Conservation (phyloP, 139 green algal species). For the Haematococcus sp. region DNA sequence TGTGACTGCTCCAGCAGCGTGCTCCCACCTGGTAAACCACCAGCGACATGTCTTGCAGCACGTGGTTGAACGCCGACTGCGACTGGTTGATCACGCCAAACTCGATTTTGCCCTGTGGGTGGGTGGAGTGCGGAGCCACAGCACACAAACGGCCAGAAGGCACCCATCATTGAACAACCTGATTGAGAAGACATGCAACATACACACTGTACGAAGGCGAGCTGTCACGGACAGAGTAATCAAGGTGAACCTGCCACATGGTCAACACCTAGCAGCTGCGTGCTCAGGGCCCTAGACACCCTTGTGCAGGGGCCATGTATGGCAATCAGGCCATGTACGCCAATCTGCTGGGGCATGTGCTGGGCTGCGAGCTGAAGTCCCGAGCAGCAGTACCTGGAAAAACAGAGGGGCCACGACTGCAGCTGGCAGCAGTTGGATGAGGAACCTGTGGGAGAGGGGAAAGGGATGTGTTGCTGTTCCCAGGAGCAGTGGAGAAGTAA, state of each 20-base stretch:
- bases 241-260: too few relatives aligned
- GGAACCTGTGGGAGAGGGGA: slow-evolving; percentile 85
- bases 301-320: too few relatives aligned
- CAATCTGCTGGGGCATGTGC: too few relatives aligned
- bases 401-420: slow-evolving; percentile 97
- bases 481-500: too few relatives aligned
- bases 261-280: too few relatives aligned
- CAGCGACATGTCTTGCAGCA: slow-evolving; percentile 91
- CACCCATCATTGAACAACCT: not conserved
- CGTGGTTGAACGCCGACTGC: slow-evolving; percentile 93
- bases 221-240: too few relatives aligned
- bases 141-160: not conserved
- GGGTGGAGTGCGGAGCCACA: not conserved
- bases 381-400: slow-evolving; percentile 66
- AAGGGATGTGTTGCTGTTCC: slow-evolving; percentile 54
- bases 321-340: too few relatives aligned
- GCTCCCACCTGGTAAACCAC: slow-evolving; percentile 86
- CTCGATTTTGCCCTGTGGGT: slow-evolving; percentile 86
- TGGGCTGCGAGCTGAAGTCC: too few relatives aligned
- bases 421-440: slow-evolving; percentile 93
- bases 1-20: too few relatives aligned
- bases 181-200: not conserved
- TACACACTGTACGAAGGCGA: too few relatives aligned
- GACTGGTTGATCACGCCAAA: slow-evolving; percentile 98
- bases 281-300: too few relatives aligned